Evolutionary conservation across 169 alveolate genomes (phyloP).

Genomic region (Cardiosporidium cionae): DNA sequence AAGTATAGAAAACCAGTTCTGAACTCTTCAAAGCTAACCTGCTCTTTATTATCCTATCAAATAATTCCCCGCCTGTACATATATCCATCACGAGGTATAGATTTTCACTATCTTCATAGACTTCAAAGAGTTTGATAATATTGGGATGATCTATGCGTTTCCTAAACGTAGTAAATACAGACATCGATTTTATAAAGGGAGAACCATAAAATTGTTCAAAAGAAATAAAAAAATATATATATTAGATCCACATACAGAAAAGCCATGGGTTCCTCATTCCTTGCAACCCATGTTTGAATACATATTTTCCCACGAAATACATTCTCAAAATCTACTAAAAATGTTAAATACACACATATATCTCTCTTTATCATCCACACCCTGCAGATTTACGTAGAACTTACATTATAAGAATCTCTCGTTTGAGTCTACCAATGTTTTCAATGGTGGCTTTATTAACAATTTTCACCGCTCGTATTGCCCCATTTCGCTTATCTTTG

Average conservation of each 20-base stretch:
- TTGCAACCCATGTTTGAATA: too few species aligned
- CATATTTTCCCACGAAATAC: too few species aligned
- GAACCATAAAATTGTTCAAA: too few species aligned
- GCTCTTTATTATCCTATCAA: slow-evolving; percentile 70
- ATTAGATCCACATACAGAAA: too few species aligned
- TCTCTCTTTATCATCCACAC: too few species aligned
- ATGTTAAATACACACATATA: too few species aligned
- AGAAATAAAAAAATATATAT: too few species aligned
- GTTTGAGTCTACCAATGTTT: slow-evolving; percentile 69
- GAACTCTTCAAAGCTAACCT: not conserved
- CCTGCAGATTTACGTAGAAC: not conserved
- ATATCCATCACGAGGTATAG: slow-evolving; percentile 76
- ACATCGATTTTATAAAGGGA: too few species aligned
- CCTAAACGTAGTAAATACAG: too few species aligned
- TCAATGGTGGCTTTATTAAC: slow-evolving; percentile 69
- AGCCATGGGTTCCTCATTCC: too few species aligned
- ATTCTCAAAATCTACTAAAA: too few species aligned
- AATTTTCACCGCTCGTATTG: slow-evolving; percentile 70
- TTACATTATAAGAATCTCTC: slow-evolving; percentile 73
- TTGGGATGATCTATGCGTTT: slow-evolving; percentile 80
- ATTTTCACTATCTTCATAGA: slow-evolving; percentile 70
- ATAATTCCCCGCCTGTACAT: slow-evolving; percentile 83
- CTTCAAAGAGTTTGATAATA: slow-evolving; percentile 72
- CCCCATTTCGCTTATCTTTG: slow-evolving; percentile 65
- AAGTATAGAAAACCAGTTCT: not conserved